Base-by-base conservation (phyloP, 2,329 filamentous ascomycete species). In the Ophiostoma quercus region DNA sequence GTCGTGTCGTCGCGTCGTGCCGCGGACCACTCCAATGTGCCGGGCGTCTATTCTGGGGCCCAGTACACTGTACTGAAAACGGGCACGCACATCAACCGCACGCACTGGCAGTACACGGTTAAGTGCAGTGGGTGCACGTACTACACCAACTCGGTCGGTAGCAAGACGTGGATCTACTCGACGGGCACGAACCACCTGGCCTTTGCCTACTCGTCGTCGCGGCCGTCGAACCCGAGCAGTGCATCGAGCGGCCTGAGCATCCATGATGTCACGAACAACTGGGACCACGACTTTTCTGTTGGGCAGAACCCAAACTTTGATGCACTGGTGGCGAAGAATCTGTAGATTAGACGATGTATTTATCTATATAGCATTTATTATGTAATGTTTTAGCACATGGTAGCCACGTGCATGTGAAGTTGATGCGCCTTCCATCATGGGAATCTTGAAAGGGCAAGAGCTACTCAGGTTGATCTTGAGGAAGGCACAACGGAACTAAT, bases 161-260 rank as follows among this genome's bases (percentile, higher is more conserved):
- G 69, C 6, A 73, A 71, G 32, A 72, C 70, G 8, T 75, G 74
- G 67, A 67, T 77, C 57, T 74, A 69, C 69, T 73, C 75, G n/a
- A 72, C 69, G 25, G 76, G 74, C n/a, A 69, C 72, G 7, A 77
- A 77, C 73, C 73, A 75, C 9, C 65, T 77, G 29, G 76, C 76
- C 4, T 76, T 76, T 66, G 76, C 75, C 41, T 76, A 76, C 71
- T 71, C 74, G 34, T 67, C 74, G 6, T 39, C 29, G 25, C 71
- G 68, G 63, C 75, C 76, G 3, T 70, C 71, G 41, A 74, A 69
- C 69, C 68, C 72, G 62, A 75, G 72, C 68, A 67, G 69, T 11
- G 69, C 73, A 14, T 74, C 74, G 9, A 70, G 29, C 54, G 16
- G 43, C 7, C 71, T 77, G 19, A 29, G 66, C 19, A 72, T 75